Conservation (phyloP, 139 green algal species). For the Helicosporidium sp. region DNA sequence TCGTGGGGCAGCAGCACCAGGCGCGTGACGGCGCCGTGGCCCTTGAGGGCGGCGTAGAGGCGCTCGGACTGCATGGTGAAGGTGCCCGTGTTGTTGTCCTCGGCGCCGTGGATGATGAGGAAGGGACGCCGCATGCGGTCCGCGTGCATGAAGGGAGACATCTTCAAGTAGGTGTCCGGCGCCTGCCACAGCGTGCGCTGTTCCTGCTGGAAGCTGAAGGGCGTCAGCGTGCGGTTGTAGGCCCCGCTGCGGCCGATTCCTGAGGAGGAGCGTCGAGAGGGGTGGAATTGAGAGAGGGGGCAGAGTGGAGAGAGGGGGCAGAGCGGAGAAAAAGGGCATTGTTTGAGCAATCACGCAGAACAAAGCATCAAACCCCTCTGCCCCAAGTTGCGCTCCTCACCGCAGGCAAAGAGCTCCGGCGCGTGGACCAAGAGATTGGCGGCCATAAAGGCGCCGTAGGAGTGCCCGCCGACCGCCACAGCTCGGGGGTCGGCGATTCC, state of each 20-base stretch:
- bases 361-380: too few relatives aligned
- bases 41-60: slow-evolving; percentile 75
- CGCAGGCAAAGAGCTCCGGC: slow-evolving; percentile 75
- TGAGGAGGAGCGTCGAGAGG: too few relatives aligned
- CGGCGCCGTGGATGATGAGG: slow-evolving; percentile 88
- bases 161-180: slow-evolving; percentile 69
- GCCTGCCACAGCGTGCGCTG: slow-evolving; percentile 90
- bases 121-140: slow-evolving; percentile 83
- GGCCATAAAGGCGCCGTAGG: not conserved
- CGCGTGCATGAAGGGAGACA: slow-evolving; percentile 75
- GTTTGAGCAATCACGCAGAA: too few relatives aligned
- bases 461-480: slow-evolving; percentile 21
- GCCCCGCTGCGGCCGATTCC: slow-evolving; percentile 59
- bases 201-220: slow-evolving; percentile 93
- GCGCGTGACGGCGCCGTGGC: slow-evolving; percentile 48
- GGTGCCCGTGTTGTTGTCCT: slow-evolving; percentile 88
- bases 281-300: too few relatives aligned
- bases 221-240: slow-evolving; percentile 90
- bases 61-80: slow-evolving; percentile 69
- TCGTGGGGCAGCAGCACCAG: slow-evolving; percentile 91
- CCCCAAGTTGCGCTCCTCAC: too few relatives aligned
- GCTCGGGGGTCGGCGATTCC: slow-evolving; percentile 54
- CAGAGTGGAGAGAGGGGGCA: too few relatives aligned
- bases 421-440: slow-evolving; percentile 6
- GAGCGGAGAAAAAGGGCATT: too few relatives aligned